Conservation (phyloP, 2,329 filamentous ascomycete species). For the Trichoderma polysporum region DNA sequence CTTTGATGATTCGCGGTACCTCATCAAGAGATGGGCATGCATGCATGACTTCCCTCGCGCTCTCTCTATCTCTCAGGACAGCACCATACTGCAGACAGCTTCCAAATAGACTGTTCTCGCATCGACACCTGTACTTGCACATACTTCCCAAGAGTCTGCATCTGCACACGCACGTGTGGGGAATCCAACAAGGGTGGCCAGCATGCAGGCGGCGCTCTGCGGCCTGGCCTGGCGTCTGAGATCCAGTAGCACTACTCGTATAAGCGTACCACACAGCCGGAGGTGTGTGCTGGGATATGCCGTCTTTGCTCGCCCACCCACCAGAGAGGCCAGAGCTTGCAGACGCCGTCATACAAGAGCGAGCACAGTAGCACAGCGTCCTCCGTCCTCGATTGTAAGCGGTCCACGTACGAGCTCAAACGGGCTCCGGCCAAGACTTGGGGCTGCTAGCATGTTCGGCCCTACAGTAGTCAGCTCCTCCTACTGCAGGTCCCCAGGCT, state of each 20-base stretch:
- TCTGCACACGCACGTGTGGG: slow-evolving; percentile 1
- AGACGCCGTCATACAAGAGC: not conserved
- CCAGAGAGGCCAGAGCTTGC: not conserved
- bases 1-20: not conserved
- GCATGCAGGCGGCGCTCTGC: slow-evolving; percentile 9
- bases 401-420: slow-evolving; percentile 8
- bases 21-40: not conserved
- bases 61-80: not conserved
- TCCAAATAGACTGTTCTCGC: not conserved
- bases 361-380: not conserved
- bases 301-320: slow-evolving; percentile 1
- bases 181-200: not conserved
- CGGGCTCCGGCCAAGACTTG: not conserved
- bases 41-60: not conserved
- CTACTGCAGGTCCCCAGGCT: slow-evolving; percentile 22
- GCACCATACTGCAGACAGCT: too few relatives aligned
- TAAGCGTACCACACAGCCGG: not conserved
- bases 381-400: not conserved
- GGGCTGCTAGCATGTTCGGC: not conserved
- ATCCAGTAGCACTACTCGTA: slow-evolving; percentile 1
- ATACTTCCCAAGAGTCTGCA: slow-evolving; percentile 1
- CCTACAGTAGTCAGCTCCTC: slow-evolving; percentile 17
- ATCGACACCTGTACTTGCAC: not conserved
- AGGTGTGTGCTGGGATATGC: slow-evolving; percentile 5
- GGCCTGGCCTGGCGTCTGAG: not conserved